Base-by-base conservation (phyloP, 2,329 filamentous ascomycete species). In the Ophiostoma perfectum region DNA sequence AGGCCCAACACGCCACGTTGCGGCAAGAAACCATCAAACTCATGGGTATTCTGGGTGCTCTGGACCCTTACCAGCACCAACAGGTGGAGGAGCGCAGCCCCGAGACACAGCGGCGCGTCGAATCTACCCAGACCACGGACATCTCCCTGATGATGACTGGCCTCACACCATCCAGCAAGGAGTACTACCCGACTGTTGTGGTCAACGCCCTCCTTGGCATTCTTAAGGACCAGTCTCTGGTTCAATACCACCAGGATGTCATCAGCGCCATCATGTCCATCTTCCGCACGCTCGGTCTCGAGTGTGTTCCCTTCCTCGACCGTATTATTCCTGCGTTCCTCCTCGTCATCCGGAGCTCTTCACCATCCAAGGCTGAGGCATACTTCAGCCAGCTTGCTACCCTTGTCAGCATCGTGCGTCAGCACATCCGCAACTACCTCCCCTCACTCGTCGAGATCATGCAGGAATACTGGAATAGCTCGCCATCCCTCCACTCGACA, bases 221-320 rank as follows among this genome's bases (percentile, higher is more conserved):
- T 72, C 80, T 99, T 47, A 96, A 94, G 74, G 95, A 99, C 73
- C 88, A 89, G 39, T 98, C 95, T 0, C 82, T 99, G 4, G 87
- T 90, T 12, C 91, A 96, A 75, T 94, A 97, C 74, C 96, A 99
- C 75, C 94, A 93, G 4, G 88, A 90, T 11, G 94, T 98, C 14
- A 95, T 99, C 66, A 95, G 98, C 77, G 95, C 95, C 5, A 96
- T 99, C 74, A 98, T 99, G 88, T 97, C 92, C 73, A 99, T 99
- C 70, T 99, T 99, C 80, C 91, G 95, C 73, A 99, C 96, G 0
- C 84, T 99, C 70, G 95, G 95, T 2, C 81, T 99, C 73, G 97
- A 98, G 77, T 99, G 95, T 76, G 94, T 99, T 8, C 91, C 92
- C 0, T 99, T 98, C 78, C 86, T 99, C 1, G 90, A 91, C 70